Conservation (phyloP, 768 basidiomycete species). For the Boletus subcaerulescens region DNA sequence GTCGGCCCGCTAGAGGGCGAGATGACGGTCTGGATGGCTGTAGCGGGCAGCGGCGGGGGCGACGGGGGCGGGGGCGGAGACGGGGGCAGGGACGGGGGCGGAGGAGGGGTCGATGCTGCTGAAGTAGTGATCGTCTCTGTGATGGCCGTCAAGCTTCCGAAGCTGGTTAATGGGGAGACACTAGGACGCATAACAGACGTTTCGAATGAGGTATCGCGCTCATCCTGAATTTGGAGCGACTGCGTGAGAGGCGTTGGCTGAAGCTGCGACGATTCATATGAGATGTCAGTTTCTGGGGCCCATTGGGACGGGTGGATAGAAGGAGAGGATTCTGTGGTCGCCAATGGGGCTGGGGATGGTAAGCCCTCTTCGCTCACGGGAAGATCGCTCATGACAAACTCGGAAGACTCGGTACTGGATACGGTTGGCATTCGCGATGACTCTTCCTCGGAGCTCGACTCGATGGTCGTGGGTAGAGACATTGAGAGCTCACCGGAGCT, state of each 20-base stretch:
- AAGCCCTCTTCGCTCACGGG: conserved; percentile 29
- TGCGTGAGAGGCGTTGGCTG: conserved; percentile 64
- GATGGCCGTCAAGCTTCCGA: conserved; percentile 33
- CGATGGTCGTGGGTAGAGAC: conserved; percentile 30
- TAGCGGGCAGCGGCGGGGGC: conserved; percentile 19
- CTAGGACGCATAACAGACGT: conserved; percentile 72
- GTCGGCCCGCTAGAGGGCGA: conserved; percentile 35
- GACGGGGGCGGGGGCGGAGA: neutral
- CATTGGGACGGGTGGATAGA: conserved; percentile 47
- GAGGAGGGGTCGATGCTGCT: conserved; percentile 7
- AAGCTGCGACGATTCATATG: conserved; percentile 78
- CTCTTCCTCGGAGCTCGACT: conserved; percentile 31
- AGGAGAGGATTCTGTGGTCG: conserved; percentile 36
- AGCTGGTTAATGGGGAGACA: conserved; percentile 35
- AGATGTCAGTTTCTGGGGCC: conserved; percentile 61
- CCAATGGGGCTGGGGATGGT: conserved; percentile 34
- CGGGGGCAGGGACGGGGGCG: neutral
- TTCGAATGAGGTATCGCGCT: conserved; percentile 63
- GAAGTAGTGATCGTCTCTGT: conserved; percentile 33
- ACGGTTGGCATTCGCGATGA: conserved; percentile 36
- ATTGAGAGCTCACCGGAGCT: conserved; percentile 22
- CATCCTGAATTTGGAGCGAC: conserved; percentile 52
- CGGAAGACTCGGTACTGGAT: conserved; percentile 43
- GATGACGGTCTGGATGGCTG: conserved; percentile 16
- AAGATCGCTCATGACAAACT: conserved; percentile 24